These are phyloP conservation scores for Musa acuminata DNA, from an alignment of 176 grass and related monocot genomes.

Conservation along the genomic window DNA sequence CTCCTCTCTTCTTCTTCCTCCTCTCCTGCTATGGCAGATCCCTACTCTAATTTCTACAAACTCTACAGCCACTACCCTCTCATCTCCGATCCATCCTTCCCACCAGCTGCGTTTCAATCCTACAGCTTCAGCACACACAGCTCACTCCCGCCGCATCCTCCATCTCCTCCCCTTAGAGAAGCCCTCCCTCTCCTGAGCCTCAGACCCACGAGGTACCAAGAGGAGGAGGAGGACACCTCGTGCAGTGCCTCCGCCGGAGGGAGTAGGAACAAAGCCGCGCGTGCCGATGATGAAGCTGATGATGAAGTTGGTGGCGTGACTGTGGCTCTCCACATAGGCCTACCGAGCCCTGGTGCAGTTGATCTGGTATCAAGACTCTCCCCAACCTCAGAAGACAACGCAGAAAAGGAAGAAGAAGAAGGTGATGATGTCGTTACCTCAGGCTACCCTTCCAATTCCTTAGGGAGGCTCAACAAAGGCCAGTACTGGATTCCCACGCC, in stretches of 20 bases:
- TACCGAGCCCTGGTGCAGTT: conserved; percentile 40
- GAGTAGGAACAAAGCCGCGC: conserved; percentile 35
- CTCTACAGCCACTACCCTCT: neutral
- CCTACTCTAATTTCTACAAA: neutral
- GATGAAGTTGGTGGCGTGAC: conserved; percentile 54
- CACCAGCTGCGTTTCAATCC: neutral
- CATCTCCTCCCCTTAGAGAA: neutral
- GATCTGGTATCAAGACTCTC: conserved; percentile 55
- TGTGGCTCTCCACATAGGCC: conserved; percentile 71
- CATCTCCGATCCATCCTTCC: neutral
- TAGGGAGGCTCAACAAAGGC: conserved; percentile 94
- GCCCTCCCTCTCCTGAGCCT: conserved; percentile 4
- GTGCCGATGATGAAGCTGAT: conserved; percentile 40
- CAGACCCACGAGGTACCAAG: neutral
- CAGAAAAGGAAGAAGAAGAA: conserved; percentile 43
- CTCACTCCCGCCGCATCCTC: neutral
- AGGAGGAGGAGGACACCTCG: neutral
- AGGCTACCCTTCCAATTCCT: conserved; percentile 60
- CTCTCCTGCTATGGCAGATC: conserved; percentile 31
- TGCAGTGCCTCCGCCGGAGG: conserved; percentile 12
- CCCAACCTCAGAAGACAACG: conserved; percentile 23
- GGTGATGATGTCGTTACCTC: conserved; percentile 43
- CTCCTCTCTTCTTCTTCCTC: neutral
- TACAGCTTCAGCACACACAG: neutral
- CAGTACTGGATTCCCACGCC: conserved; percentile 99